Evolutionary conservation across 495 filamentous ascomycete genomes (phyloP), one percentile per base, ranked within the genome.

Genomic region (Emericellopsis terricola): DNA sequence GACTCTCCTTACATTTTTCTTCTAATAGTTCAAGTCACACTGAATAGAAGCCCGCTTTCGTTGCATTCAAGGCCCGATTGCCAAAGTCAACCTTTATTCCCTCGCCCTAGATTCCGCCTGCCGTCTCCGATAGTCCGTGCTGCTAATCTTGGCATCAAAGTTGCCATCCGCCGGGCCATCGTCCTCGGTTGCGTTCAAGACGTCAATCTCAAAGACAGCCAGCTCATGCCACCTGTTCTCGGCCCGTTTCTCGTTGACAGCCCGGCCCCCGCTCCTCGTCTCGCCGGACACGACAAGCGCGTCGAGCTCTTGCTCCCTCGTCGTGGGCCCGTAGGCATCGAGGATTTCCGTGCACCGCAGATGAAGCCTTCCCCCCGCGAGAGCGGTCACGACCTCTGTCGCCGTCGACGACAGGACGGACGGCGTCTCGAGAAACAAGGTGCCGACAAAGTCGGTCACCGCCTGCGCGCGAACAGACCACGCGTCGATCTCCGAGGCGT

Each of bases 261-360:
- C 77, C 30, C 69, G 60, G 2, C 89, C 91, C 14, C 89, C 89
- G 2, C 71, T 62, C 39, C 77, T 69, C 13, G 87, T 96, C 62
- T 97, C 89, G 23, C 65, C 70, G n/a, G 85, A 94, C 10, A 96
- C 75, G 2, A 94, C 75, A 30, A 96, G 61, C 1, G 78, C 85
- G 30, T 75, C 69, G 42, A 96, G 75, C 19, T 63, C 53, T 51
- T 81, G 65, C 16, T 84, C 78, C 1, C 84, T 87, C 47, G 91
- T 77, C 1, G 89, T 96, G 17, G 89, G 89, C 13, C 89, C 89
- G 57, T 76, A 96, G 5, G 79, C 68, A 52, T 97, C 89, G 36
- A 73, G 71, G 34, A 97, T 84, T 52, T 86, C 69, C 29, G 85
- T 78, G 44, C 80, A 78, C 41, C 76, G 76, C 35, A 94, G 53